Percentiles rank a stretch among this genome's conserved stretches.
Evolutionary conservation across 352 stramenopile genomes (phyloP).

Genomic region (Globisporangium uncinulatum): DNA sequence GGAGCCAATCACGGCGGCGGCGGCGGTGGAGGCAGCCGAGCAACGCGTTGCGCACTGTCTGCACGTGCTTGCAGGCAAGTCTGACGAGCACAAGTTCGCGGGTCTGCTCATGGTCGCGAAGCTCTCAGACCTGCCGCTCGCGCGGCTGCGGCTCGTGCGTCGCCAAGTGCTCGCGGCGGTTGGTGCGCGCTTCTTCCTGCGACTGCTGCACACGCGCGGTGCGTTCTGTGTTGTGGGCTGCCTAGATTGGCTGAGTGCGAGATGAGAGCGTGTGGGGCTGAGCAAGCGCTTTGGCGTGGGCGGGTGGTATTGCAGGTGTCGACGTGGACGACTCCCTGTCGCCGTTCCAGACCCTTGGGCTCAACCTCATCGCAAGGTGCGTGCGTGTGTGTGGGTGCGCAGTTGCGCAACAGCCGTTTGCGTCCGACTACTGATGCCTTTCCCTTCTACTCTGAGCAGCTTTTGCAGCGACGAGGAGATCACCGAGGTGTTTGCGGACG

Average conservation of each 20-base stretch:
- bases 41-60: constrained; percentile 44
- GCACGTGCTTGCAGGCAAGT: constrained; percentile 57
- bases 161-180: constrained; percentile 56
- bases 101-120: constrained; percentile 86
- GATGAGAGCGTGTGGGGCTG: too few species aligned
- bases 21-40: constrained; percentile 2
- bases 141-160: constrained; percentile 44
- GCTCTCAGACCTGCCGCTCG: constrained; percentile 36
- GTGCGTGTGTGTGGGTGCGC: neutral
- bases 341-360: constrained; percentile 65
- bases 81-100: constrained; percentile 85
- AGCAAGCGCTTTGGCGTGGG: too few species aligned
- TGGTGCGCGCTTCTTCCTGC: constrained; percentile 67
- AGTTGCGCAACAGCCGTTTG: neutral
- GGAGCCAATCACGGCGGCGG: neutral
- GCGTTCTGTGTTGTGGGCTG: too few species aligned
- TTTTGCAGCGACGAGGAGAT: constrained; percentile 57
- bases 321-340: constrained; percentile 45
- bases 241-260: too few species aligned
- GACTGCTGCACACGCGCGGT: constrained; percentile 76
- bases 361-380: constrained; percentile 80
- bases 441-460: constrained; percentile 16
- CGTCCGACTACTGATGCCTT: neutral
- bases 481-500: constrained; percentile 51
- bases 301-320: constrained; percentile 20